A percentile compares a stretch with the other conserved stretches of the same genome.
Evolutionary conservation across 257 asterid genomes (phyloP).

Genomic region (Eucommia ulmoides): DNA sequence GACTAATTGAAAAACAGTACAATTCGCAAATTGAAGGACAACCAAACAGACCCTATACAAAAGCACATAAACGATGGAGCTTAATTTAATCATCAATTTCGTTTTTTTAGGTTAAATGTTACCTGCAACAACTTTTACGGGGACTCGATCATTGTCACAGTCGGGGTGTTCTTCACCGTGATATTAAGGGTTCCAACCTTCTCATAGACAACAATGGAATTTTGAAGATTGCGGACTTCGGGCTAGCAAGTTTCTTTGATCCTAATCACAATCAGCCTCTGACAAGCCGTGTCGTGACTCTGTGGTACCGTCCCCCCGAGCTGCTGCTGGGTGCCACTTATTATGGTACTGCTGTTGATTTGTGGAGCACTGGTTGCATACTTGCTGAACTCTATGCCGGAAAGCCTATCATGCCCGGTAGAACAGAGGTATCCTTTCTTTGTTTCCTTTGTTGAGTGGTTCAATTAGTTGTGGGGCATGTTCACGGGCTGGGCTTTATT

Average conservation of each 20-base stretch:
- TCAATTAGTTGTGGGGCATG: too few relatives aligned
- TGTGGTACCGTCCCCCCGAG: constrained; percentile 97
- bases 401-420: constrained; percentile 96
- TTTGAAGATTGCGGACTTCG: constrained; percentile 89
- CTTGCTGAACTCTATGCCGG: constrained; percentile 91
- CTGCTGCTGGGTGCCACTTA: constrained; percentile 92
- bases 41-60: too few relatives aligned
- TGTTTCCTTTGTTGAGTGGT: too few relatives aligned
- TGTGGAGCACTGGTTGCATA: constrained; percentile 95
- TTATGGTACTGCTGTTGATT: constrained; percentile 81
- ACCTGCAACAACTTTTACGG: constrained; percentile 69
- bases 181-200: constrained; percentile 92
- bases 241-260: constrained; percentile 76
- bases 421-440: constrained; percentile 75
- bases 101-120: constrained; percentile 68
- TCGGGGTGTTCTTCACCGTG: constrained; percentile 80
- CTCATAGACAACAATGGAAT: constrained; percentile 75
- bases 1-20: too few relatives aligned
- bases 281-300: constrained; percentile 93
- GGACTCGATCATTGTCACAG: constrained; percentile 93
- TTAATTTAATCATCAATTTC: too few relatives aligned
- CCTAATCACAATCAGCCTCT: constrained; percentile 65
- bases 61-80: too few relatives aligned
- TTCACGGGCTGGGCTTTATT: too few relatives aligned
- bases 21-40: too few relatives aligned